Conservation (phyloP, 208 protist genomes). For the Entamoeba histolytica region DNA sequence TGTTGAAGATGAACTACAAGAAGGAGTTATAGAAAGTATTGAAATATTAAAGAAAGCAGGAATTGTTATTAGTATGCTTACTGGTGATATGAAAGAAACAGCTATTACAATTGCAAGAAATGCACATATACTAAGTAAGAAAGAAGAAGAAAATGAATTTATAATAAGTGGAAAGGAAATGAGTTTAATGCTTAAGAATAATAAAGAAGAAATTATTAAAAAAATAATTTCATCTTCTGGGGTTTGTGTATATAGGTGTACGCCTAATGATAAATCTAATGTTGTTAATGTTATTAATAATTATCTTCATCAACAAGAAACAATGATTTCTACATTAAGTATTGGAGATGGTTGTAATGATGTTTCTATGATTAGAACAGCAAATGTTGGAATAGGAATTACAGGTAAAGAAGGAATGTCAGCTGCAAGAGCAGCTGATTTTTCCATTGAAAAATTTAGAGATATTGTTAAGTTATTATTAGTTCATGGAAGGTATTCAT, state of each 20-base stretch:
- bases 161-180: too few relatives aligned
- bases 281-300: too few relatives aligned
- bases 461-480: constrained; percentile 53
- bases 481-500: constrained; percentile 47
- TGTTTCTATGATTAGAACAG: constrained; percentile 66
- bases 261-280: too few relatives aligned
- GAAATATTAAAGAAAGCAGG: constrained; percentile 35
- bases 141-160: too few relatives aligned
- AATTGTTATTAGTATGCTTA: constrained; percentile 81
- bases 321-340: constrained; percentile 36
- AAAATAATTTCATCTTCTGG: too few relatives aligned
- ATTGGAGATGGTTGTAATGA: constrained; percentile 95
- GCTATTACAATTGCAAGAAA: too few relatives aligned
- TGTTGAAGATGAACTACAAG: constrained; percentile 33
- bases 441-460: constrained; percentile 76
- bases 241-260: too few relatives aligned
- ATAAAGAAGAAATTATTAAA: too few relatives aligned
- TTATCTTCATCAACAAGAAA: too few relatives aligned
- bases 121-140: too few relatives aligned
- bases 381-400: constrained; percentile 46
- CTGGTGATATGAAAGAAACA: constrained; percentile 60
- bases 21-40: constrained; percentile 36
- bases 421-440: constrained; percentile 81
- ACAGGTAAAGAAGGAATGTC: constrained; percentile 85
- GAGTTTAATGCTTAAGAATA: too few relatives aligned